Base-by-base conservation (phyloP, 495 filamentous ascomycete species). In the Cercophora samala region DNA sequence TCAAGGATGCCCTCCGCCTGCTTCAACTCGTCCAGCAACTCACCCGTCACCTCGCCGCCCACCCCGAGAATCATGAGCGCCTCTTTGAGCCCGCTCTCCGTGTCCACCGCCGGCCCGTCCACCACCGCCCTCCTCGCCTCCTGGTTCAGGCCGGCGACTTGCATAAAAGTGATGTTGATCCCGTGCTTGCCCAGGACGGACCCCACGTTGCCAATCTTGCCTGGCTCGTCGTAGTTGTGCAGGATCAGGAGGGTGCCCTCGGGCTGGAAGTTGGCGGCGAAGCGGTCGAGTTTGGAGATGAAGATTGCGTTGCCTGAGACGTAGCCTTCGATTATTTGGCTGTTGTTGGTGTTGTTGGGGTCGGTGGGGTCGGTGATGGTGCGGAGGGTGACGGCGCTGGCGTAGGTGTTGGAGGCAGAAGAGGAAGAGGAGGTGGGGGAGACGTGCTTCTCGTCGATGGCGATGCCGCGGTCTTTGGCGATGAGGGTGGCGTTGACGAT, bases 31-130 rank as follows among this genome's bases (percentile, higher is more conserved):
- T 79, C 76, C 21, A 87, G 71, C 46, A 89, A 84, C 19, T 83
- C 81, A 58, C 79, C 76, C 0, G 81, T 83, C 6, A 90, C 85
- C 8, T 77, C 77, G 6, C 82, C 79, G 66, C 87, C 86, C 37
- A 92, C 83, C 0, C 88, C 88, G 51, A 92, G 66, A 70, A 92
- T 91, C 89, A 92, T 92, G 63, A 92, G 73, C 8, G 89, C 88
- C 76, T 92, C 89, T 46, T 82, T 85, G 21, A 68, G 54, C 5
- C 58, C 66, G 5, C 64, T 62, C 17, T 61, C 65, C 53, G 64
- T 67, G n/a, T 37, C 69, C 9, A 58, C 63, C 22, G 71, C 63
- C 22, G 71, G 69, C 51, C 73, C 69, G 52, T 74, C 64, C 42
- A 64, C 60, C 3, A 69, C 65, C 67, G 60, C 65, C 66, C n/a